These are phyloP conservation scores for Cercospora sesami DNA, from an alignment of 2,329 filamentous ascomycete genomes.

Conservation along the genomic window DNA sequence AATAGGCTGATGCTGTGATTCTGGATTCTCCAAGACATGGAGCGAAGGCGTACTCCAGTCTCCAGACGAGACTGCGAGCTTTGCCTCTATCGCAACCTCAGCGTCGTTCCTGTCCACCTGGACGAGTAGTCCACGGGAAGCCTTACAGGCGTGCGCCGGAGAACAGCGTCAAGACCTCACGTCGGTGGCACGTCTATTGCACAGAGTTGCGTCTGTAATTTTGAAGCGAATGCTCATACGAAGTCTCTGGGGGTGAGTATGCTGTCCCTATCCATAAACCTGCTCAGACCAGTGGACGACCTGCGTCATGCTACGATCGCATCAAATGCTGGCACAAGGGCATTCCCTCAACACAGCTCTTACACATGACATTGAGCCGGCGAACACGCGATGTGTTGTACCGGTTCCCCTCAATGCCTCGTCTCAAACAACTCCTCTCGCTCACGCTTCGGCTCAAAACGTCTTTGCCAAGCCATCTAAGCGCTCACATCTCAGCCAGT, in stretches of 20 bases:
- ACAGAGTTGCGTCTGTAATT: neutral
- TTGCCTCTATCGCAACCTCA: neutral
- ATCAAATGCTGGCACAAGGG: neutral
- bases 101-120: neutral
- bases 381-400: neutral
- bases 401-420: neutral
- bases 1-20: neutral
- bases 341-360: neutral
- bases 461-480: constrained; percentile 9
- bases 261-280: neutral
- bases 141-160: neutral
- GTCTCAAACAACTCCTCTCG: neutral
- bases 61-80: neutral
- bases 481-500: constrained; percentile 12
- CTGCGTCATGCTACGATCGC: neutral
- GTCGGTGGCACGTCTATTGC: neutral
- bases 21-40: neutral
- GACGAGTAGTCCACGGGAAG: neutral
- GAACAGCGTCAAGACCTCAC: neutral
- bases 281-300: neutral
- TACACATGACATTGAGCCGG: neutral
- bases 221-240: neutral
- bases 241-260: neutral
- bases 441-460: neutral
- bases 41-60: neutral